Base-by-base conservation (phyloP, 2,329 filamentous ascomycete species). In the Paecilomyces dactylethromorphus region DNA sequence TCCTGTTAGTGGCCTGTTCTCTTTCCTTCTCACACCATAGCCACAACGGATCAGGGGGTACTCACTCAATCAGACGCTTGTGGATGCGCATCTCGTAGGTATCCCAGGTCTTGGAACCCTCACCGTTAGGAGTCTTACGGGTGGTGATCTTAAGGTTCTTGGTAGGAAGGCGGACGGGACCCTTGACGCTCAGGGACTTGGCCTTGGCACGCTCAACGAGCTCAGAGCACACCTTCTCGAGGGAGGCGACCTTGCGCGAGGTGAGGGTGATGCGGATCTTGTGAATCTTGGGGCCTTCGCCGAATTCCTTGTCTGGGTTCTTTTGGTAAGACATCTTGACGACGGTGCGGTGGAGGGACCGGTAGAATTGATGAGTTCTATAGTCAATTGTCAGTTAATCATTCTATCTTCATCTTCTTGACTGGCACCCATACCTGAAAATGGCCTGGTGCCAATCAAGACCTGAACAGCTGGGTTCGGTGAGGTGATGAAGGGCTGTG, bases 51-150 rank as follows among this genome's bases (percentile, higher is more conserved):
- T 18, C 15, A 3, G 53, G 57, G 54, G 56, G 49, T 52, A 84
- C 87, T 73, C 78, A 90, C 87, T 96, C 92, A 77, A 97, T 97
- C 76, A 97, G 85, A 72, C 92, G 90, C 89, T 97, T 97, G 87
- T 97, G 92, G 79, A 97, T 96, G 83, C 93, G 89, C 92, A 99
- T 95, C 89, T 99, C 93, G 81, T 85, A 99, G 80, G 85, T 88
- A 80, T 97, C 94, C 94, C 94, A 99, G 77, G 94, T 99, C 91
- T 99, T 99, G 81, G 90, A 95, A 83, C 94, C 94, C 87, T 99
- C 94, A 90, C 94, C 94, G 83, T 90, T 94, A 79, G 94, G 94
- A 68, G 94, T 97, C 90, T 99, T 99, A 77, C 94, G 90, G 85
- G 94, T 96, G 78, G 90, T 91, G 85, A 96, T 87, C 86, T 94